Percentiles rank a stretch among this genome's conserved stretches.
These are phyloP conservation scores for Jamesozyma piceae DNA, from an alignment of 805 yeast genomes.

Conservation along the genomic window DNA sequence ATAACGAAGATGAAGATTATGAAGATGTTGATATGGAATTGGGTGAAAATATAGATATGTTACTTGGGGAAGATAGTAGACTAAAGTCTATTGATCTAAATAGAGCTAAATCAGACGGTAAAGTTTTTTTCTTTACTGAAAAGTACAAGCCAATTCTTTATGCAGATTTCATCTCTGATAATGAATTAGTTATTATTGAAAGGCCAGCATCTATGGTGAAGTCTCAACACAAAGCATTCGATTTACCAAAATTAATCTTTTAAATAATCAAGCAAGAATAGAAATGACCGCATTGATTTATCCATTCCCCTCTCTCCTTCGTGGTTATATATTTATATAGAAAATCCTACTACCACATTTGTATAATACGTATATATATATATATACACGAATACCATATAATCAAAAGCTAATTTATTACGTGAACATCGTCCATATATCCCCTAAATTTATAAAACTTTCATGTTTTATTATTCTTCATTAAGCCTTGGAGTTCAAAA, in stretches of 20 bases:
- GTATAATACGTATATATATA: background rate
- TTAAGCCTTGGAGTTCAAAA: too few relatives aligned
- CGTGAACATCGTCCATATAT: too few relatives aligned
- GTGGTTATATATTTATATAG: background rate
- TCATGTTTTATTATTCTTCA: too few relatives aligned
- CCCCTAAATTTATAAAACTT: too few relatives aligned
- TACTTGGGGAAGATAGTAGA: constrained; percentile 6
- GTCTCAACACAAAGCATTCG: constrained; percentile 51
- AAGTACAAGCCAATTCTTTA: constrained; percentile 66
- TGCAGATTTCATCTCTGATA: constrained; percentile 44
- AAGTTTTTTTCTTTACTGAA: constrained; percentile 62
- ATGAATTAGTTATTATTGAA: constrained; percentile 66
- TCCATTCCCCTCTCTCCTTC: background rate
- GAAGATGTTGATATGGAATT: constrained; percentile 23
- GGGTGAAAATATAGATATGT: constrained; percentile 9
- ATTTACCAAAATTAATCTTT: constrained; percentile 45
- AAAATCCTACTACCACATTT: background rate
- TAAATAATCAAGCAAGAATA: too few relatives aligned
- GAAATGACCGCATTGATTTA: background rate
- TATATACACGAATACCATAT: background rate
- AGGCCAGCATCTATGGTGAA: constrained; percentile 55
- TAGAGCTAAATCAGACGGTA: constrained; percentile 21
- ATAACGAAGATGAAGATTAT: constrained; percentile 28
- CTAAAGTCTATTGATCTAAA: constrained; percentile 16
- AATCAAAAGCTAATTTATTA: too few relatives aligned